These are phyloP conservation scores for Paraleonurus japonicus DNA, from an alignment of 257 asterid species.

Conservation along the genomic window DNA sequence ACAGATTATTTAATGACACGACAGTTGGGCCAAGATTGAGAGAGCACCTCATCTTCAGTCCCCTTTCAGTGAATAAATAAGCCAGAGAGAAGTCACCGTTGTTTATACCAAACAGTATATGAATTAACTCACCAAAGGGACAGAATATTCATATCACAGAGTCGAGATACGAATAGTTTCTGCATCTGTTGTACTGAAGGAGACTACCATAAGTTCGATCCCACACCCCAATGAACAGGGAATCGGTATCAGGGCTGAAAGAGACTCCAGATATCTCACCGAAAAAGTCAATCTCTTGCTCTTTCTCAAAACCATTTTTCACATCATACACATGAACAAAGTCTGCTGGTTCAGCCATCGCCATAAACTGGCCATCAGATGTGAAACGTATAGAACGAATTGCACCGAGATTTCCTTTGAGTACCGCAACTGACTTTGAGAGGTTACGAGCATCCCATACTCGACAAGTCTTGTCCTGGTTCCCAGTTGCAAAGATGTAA, in stretches of 20 bases:
- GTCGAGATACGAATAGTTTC: conserved; percentile 49
- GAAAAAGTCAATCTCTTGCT: conserved; percentile 69
- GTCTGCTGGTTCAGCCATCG: conserved; percentile 38
- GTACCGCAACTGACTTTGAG: conserved; percentile 52
- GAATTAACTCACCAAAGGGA: conserved; percentile 19
- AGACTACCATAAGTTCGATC: conserved; percentile 74
- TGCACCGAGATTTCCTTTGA: conserved; percentile 71
- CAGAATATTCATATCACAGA: conserved; percentile 31
- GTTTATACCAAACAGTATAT: conserved; percentile 12
- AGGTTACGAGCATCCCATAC: conserved; percentile 68
- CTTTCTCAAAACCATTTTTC: conserved; percentile 50
- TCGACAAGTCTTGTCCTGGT: conserved; percentile 73
- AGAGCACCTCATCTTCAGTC: neutral
- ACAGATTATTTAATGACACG: conserved; percentile 31
- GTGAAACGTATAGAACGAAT: conserved; percentile 66
- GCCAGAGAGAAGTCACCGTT: conserved; percentile 4
- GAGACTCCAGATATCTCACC: conserved; percentile 72
- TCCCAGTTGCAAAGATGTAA: conserved; percentile 58
- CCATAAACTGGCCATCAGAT: conserved; percentile 71
- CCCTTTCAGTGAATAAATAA: conserved; percentile 5
- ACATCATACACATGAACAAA: conserved; percentile 68
- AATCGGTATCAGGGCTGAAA: conserved; percentile 63
- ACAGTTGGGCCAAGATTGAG: conserved; percentile 13
- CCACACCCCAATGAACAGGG: conserved; percentile 70
- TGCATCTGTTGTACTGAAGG: conserved; percentile 58